Percentiles rank a stretch among this genome's conserved stretches.
phyloP scores from a whole-genome alignment of 2,329 filamentous ascomycete genomes.

The Ceratocystiopsis sp. region DNA sequence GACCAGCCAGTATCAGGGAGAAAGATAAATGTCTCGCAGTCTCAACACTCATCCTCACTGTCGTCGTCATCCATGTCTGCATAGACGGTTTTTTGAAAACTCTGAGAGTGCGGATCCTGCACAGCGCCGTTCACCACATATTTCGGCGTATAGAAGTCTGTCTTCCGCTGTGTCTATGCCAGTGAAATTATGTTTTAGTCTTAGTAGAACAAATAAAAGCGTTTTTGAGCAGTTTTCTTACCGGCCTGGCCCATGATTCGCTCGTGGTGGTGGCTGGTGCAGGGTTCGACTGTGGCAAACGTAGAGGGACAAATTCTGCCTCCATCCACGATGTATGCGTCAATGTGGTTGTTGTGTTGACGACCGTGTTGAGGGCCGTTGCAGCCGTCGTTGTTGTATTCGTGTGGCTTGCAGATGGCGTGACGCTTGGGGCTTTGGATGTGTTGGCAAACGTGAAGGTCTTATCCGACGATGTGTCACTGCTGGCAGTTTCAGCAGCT shows the following conservation, averaged over 20 bases:
- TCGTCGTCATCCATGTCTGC: constrained; percentile 7
- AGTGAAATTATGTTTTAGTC: too few relatives aligned
- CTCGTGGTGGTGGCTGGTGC: not conserved
- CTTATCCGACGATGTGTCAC: too few relatives aligned
- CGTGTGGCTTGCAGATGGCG: too few relatives aligned
- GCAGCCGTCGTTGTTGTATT: too few relatives aligned
- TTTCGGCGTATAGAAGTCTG: not conserved
- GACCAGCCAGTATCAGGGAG: too few relatives aligned
- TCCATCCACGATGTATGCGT: too few relatives aligned
- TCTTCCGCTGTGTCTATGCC: constrained; percentile 3
- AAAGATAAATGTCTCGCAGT: too few relatives aligned
- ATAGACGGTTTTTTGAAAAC: not conserved
- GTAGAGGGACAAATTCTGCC: not conserved
- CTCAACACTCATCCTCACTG: constrained; percentile 8
- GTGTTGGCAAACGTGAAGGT: too few relatives aligned
- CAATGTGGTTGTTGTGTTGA: too few relatives aligned
- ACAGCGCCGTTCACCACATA: constrained; percentile 5
- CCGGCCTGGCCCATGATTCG: not conserved
- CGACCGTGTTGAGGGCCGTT: too few relatives aligned
- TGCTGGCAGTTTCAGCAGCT: too few relatives aligned
- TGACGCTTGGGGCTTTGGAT: too few relatives aligned
- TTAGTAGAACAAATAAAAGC: not conserved
- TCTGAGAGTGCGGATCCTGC: not conserved
- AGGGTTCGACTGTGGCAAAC: not conserved
- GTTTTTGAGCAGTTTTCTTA: not conserved